A percentile compares a stretch with the other conserved stretches of the same genome.
phyloP scores from a whole-genome alignment of 257 asterid species.

The Salvia hispanica region DNA sequence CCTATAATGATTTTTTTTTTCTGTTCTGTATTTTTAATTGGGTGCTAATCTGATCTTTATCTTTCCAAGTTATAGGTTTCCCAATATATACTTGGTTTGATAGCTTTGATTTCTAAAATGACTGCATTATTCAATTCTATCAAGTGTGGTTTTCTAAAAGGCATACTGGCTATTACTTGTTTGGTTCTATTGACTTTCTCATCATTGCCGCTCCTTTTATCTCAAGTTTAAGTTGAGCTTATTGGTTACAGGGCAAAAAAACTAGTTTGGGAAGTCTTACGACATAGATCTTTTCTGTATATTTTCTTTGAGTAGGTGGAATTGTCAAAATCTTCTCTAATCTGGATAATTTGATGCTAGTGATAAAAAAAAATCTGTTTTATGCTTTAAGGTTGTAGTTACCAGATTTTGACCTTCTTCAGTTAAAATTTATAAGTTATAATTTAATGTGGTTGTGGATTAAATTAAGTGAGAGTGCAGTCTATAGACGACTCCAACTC shows the following conservation, averaged over 20 bases:
- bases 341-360: conserved; percentile 11
- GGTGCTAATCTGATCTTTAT: too few species aligned
- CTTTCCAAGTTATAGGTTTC: too few species aligned
- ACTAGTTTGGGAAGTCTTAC: conserved; percentile 7
- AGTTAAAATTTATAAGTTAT: neutral
- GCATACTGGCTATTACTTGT: neutral
- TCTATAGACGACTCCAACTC: neutral
- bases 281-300: conserved; percentile 13
- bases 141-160: conserved; percentile 8
- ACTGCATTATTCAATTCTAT: neutral
- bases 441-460: neutral
- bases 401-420: conserved; percentile 20
- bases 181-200: neutral
- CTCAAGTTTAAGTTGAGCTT: conserved; percentile 14
- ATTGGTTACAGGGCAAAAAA: neutral
- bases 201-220: neutral
- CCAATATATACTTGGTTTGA: neutral
- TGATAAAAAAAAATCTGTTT: neutral
- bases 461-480: conserved; percentile 16
- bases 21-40: too few species aligned
- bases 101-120: conserved; percentile 5
- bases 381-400: neutral
- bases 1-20: too few species aligned
- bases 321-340: neutral
- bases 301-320: conserved; percentile 3